Evolutionary conservation across 2,329 filamentous ascomycete species (phyloP).

Genomic region (Scopulariopsis brevicaulis): DNA sequence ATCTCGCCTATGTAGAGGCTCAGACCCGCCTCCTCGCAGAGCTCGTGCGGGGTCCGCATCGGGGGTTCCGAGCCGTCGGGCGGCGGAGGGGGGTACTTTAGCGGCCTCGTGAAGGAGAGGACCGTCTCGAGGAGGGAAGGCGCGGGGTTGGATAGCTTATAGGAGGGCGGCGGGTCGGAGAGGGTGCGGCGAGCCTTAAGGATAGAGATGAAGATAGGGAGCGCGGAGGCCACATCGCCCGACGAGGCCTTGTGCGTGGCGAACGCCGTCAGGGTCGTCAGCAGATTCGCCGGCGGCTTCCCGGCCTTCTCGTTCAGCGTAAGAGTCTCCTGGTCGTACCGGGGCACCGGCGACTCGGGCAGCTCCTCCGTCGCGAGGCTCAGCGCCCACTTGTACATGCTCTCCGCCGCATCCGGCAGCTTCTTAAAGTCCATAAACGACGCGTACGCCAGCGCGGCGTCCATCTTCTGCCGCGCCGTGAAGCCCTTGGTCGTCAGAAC

Average conservation of each 20-base stretch:
- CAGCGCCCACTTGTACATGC: conserved; percentile 66
- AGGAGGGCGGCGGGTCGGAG: conserved; percentile 21
- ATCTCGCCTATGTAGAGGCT: conserved; percentile 93
- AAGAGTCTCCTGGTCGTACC: conserved; percentile 50
- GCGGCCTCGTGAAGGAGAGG: conserved; percentile 23
- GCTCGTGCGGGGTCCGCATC: conserved; percentile 49
- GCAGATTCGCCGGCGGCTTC: conserved; percentile 59
- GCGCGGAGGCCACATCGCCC: conserved; percentile 54
- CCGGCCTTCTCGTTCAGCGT: conserved; percentile 49
- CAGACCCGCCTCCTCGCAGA: conserved; percentile 76
- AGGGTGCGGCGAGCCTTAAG: conserved; percentile 64
- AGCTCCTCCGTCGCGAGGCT: conserved; percentile 56
- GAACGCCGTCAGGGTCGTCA: conserved; percentile 64
- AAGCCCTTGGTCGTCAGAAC: conserved; percentile 75
- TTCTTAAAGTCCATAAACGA: conserved; percentile 76
- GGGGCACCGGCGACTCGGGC: conserved; percentile 20
- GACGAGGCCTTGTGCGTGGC: conserved; percentile 66
- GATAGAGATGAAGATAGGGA: conserved; percentile 78
- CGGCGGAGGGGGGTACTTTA: conserved; percentile 59
- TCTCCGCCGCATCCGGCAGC: conserved; percentile 49
- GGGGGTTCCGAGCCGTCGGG: conserved; percentile 59
- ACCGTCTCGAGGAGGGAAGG: conserved; percentile 5
- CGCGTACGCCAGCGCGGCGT: conserved; percentile 73
- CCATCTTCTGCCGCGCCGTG: conserved; percentile 63
- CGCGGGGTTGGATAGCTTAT: conserved; percentile 2